Percentiles rank a stretch among this genome's conserved stretches.
phyloP scores from a whole-genome alignment of 371 early-diverging fungal genomes.

The Dichotomocladium elegans region DNA sequence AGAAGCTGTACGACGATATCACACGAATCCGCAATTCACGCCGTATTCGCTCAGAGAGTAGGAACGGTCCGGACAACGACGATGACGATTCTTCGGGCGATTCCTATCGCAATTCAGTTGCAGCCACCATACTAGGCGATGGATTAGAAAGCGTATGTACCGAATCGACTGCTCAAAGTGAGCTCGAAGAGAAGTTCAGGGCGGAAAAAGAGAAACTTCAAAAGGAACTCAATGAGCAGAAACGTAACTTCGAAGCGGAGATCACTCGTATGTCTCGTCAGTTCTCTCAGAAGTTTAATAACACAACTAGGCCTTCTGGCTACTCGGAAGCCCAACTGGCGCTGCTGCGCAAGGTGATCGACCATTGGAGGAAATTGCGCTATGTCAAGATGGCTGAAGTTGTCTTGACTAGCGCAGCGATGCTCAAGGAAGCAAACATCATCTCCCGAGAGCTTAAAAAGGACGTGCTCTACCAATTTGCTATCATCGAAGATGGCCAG shows the following conservation, averaged over 20 bases:
- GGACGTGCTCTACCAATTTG: constrained; percentile 77
- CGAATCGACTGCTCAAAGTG: constrained; percentile 25
- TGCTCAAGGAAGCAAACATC: constrained; percentile 85
- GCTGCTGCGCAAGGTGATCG: not conserved
- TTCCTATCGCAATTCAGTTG: constrained; percentile 3
- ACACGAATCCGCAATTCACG: constrained; percentile 48
- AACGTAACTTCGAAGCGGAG: constrained; percentile 54
- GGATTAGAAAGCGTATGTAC: constrained; percentile 41
- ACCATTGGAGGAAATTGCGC: constrained; percentile 60
- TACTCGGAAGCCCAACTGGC: constrained; percentile 23
- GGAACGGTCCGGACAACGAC: not conserved
- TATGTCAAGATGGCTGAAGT: constrained; percentile 70
- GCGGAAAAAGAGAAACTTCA: constrained; percentile 53
- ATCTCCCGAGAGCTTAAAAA: constrained; percentile 77
- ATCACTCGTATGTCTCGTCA: constrained; percentile 46
- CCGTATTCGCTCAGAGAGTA: constrained; percentile 47
- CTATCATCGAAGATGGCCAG: constrained; percentile 57
- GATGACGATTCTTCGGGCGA: constrained; percentile 7
- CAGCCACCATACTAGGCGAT: constrained; percentile 25
- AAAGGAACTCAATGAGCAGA: constrained; percentile 39
- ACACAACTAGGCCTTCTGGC: constrained; percentile 11
- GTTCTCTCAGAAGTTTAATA: constrained; percentile 5
- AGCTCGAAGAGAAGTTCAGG: constrained; percentile 51
- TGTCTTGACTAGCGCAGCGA: constrained; percentile 62
- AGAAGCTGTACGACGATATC: constrained; percentile 55